phyloP scores from a whole-genome alignment of 805 yeast species.

The Yarrowia porcina region DNA sequence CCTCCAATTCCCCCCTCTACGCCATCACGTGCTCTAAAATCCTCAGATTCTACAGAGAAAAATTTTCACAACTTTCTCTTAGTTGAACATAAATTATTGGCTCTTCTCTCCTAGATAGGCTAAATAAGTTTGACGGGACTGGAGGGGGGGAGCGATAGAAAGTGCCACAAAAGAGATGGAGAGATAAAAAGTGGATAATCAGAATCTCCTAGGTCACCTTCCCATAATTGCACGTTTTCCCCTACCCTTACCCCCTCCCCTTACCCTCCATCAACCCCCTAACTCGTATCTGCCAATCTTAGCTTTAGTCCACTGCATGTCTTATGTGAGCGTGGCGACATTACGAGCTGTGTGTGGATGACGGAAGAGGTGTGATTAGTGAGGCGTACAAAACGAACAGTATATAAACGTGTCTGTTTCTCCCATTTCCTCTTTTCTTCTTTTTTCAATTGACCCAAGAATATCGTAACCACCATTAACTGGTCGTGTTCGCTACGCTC shows the following conservation, averaged over 20 bases:
- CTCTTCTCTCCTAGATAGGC: constrained; percentile 6
- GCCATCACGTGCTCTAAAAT: background rate
- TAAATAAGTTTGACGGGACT: background rate
- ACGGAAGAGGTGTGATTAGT: background rate
- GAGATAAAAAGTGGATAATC: no score
- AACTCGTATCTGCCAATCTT: background rate
- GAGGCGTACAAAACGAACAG: background rate
- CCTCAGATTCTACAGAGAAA: background rate
- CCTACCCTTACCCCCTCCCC: background rate
- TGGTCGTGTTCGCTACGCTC: background rate
- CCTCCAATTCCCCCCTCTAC: background rate
- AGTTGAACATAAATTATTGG: constrained; percentile 16
- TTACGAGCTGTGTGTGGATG: constrained; percentile 13
- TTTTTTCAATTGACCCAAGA: background rate
- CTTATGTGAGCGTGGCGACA: constrained; percentile 12
- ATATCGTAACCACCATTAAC: no score
- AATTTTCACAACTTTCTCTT: constrained; percentile 19
- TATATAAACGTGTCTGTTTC: background rate
- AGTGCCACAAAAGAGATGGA: no score
- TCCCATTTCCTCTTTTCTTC: no score
- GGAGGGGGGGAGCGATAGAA: no score
- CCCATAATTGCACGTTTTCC: background rate
- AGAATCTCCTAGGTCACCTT: no score
- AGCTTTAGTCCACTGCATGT: background rate
- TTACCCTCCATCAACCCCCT: background rate